Evolutionary conservation across 371 early-diverging fungal species (phyloP), one percentile per base, ranked within the genome.

Genomic region (Rhizopus sp.): DNA sequence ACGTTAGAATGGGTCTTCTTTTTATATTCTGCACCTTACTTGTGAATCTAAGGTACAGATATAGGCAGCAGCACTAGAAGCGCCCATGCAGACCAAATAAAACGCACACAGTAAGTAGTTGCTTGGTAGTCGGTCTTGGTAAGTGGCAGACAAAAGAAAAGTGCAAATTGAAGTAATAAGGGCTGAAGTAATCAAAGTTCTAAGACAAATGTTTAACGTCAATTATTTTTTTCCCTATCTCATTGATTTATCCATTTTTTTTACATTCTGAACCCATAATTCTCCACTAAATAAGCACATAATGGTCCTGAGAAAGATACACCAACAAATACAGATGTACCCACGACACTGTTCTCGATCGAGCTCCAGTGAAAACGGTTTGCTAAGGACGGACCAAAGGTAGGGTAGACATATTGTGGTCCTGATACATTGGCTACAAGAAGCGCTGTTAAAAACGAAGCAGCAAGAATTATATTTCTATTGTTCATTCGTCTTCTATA

Each of bases 301-400:
- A 75, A 38, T n/a, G 79, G 79, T 0, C 79, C 75, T 12, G 79
- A 78, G 50, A 75, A 78, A 1, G 73, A 73, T 3, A 75, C 70
- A 30, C 79, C 79, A 7, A 78, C 59, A 56, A 78, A 78, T 5
- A 68, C 67, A 10, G 79, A 72, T 23, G 79, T 78, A 46, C 79
- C 72, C 53, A 75, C 79, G 23, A 78, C 59, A 54, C 79, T 78
- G 46, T 78, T 78, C 39, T 75, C 73, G 1, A 78, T 17, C 2
- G 75, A 68, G 17, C 68, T 55, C 79, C 79, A 78, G 15, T 64
- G 63, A 56, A 78, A 75, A n/a, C 56, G 55, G 33, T 66, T 58
- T 17, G 65, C 61, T 8, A 78, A 58, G 4, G 73, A 69, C 5
- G 79, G 71, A 3, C 79, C 75, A 34, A 68, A 71, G 30, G 69